phyloP scores from a whole-genome alignment of 352 stramenopile genomes.

The Phytophthora tentaculata region DNA sequence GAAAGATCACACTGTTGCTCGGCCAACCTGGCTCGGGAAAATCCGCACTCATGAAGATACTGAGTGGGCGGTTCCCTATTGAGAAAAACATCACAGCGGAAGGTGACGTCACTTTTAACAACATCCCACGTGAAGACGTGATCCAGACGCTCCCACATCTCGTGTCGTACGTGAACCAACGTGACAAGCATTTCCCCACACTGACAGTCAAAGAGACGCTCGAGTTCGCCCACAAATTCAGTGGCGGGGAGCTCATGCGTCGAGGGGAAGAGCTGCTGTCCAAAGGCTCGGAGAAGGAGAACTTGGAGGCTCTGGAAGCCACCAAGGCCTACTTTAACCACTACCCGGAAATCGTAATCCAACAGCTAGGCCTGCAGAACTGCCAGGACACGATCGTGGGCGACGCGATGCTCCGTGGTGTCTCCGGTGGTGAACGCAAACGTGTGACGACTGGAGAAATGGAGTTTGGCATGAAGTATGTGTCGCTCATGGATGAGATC shows the following conservation, averaged over 20 bases:
- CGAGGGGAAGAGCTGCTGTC: conserved; percentile 8
- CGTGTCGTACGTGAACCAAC: conserved; percentile 51
- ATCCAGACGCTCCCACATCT: conserved; percentile 46
- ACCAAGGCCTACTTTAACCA: conserved; percentile 8
- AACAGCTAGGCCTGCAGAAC: conserved; percentile 36
- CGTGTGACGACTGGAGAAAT: conserved; percentile 63
- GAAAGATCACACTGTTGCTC: conserved; percentile 45
- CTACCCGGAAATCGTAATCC: conserved; percentile 26
- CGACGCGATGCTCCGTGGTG: conserved; percentile 53
- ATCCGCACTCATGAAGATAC: conserved; percentile 47
- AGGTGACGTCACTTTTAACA: conserved; percentile 50
- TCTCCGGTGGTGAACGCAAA: conserved; percentile 62
- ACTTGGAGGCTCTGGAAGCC: conserved; percentile 12
- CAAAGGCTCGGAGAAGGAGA: conserved; percentile 7
- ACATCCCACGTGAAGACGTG: conserved; percentile 33
- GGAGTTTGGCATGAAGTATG: conserved; percentile 67
- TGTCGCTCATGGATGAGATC: conserved; percentile 91
- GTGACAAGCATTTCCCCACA: conserved; percentile 54
- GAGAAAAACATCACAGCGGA: conserved; percentile 47
- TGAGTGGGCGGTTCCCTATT: conserved; percentile 45
- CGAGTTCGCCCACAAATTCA: conserved; percentile 45
- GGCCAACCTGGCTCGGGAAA: conserved; percentile 45
- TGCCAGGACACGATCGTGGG: conserved; percentile 67
- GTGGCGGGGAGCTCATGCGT: background rate
- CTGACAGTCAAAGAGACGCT: conserved; percentile 62